Evolutionary conservation across 2,329 filamentous ascomycete species (phyloP).

Genomic region (Stagonosporopsis tanaceti): DNA sequence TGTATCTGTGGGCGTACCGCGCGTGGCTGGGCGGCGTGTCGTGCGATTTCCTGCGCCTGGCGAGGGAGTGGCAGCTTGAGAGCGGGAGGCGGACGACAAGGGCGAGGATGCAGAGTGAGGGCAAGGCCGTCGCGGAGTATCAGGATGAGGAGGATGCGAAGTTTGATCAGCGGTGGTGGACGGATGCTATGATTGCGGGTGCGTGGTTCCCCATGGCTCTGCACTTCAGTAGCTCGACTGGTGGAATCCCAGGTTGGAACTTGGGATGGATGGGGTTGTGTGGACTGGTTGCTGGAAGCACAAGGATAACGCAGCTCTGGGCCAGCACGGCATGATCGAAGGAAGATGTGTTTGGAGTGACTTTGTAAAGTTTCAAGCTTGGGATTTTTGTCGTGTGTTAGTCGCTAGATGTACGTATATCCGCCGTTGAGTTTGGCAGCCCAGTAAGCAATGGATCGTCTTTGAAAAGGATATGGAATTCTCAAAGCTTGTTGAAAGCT

Average conservation of each 20-base stretch:
- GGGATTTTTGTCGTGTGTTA: background rate
- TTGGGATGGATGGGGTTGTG: slow-evolving; percentile 54
- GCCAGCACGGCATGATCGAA: slow-evolving; percentile 24
- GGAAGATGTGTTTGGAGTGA: background rate
- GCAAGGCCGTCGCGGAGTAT: slow-evolving; percentile 38
- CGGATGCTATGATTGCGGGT: slow-evolving; percentile 52
- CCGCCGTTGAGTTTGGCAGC: slow-evolving; percentile 7
- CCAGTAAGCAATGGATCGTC: background rate
- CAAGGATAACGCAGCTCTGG: slow-evolving; percentile 40
- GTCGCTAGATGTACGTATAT: slow-evolving; percentile 13
- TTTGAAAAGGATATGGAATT: too few species aligned
- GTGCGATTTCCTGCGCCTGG: slow-evolving; percentile 55
- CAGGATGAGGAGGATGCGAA: slow-evolving; percentile 50
- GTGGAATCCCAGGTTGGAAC: slow-evolving; percentile 55
- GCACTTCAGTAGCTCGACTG: slow-evolving; percentile 50
- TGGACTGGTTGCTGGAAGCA: slow-evolving; percentile 52
- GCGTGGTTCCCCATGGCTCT: slow-evolving; percentile 56
- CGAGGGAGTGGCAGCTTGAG: slow-evolving; percentile 54
- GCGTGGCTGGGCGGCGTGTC: slow-evolving; percentile 54
- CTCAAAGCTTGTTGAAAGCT: background rate
- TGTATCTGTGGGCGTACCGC: slow-evolving; percentile 54
- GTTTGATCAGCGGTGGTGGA: slow-evolving; percentile 53
- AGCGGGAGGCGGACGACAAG: slow-evolving; percentile 41
- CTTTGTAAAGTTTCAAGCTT: background rate
- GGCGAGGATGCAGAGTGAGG: slow-evolving; percentile 39